A percentile compares a stretch with the other conserved stretches of the same genome.
These are phyloP conservation scores for Leishmania amazonensis DNA, from an alignment of 208 protist genomes.

Conservation along the genomic window DNA sequence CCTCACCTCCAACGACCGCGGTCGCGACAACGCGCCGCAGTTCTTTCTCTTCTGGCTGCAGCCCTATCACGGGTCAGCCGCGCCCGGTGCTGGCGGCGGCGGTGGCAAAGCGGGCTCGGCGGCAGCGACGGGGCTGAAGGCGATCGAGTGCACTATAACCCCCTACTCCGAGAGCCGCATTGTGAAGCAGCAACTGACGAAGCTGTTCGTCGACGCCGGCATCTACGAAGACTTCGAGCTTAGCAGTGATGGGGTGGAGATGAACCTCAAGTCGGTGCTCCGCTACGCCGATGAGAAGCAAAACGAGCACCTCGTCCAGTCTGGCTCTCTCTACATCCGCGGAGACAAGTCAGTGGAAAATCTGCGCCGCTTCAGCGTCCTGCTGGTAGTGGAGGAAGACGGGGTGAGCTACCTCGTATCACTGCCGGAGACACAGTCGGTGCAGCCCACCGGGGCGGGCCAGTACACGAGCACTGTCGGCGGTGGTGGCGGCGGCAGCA, in stretches of 20 bases:
- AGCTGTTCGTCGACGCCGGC: slow-evolving; percentile 63
- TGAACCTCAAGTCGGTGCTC: slow-evolving; percentile 71
- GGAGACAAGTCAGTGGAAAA: slow-evolving; percentile 75
- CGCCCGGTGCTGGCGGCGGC: neutral
- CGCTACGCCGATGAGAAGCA: slow-evolving; percentile 71
- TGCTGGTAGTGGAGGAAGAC: slow-evolving; percentile 73
- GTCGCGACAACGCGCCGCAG: slow-evolving; percentile 36
- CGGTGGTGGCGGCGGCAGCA: slow-evolving; percentile 31
- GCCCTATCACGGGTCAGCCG: neutral
- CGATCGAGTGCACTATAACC: slow-evolving; percentile 65
- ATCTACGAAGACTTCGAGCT: slow-evolving; percentile 81
- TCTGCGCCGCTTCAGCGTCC: slow-evolving; percentile 70
- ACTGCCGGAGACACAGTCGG: slow-evolving; percentile 62
- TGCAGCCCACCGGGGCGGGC: slow-evolving; percentile 22
- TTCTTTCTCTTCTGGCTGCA: slow-evolving; percentile 76
- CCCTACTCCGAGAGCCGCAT: slow-evolving; percentile 41
- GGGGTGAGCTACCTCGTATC: slow-evolving; percentile 76
- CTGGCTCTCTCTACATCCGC: slow-evolving; percentile 70
- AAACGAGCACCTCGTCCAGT: slow-evolving; percentile 63
- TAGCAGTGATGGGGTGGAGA: slow-evolving; percentile 38
- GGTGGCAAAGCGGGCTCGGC: neutral
- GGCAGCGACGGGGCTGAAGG: slow-evolving; percentile 26
- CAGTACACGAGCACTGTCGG: slow-evolving; percentile 25
- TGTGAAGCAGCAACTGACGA: slow-evolving; percentile 70
- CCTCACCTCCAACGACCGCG: neutral